Percentiles rank a stretch among this genome's conserved stretches.
These are phyloP conservation scores for Candida sp. DNA, from an alignment of 1,139 yeast species.

Conservation along the genomic window DNA sequence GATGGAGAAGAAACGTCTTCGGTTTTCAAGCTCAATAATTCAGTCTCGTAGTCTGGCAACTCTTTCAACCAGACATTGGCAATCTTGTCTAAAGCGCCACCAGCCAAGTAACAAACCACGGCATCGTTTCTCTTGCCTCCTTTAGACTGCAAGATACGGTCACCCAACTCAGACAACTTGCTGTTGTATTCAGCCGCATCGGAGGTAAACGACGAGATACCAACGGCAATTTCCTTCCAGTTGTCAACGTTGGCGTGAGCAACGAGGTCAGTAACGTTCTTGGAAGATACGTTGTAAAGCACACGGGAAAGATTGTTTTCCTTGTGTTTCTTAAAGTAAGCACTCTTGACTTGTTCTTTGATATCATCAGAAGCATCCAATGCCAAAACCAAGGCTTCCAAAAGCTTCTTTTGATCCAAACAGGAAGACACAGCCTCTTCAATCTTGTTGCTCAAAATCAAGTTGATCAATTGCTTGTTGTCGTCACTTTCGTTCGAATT, in stretches of 20 bases:
- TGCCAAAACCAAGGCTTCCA: conserved; percentile 86
- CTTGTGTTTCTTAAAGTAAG: conserved; percentile 67
- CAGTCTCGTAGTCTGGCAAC: conserved; percentile 59
- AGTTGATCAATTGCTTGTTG: conserved; percentile 53
- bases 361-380: conserved; percentile 67
- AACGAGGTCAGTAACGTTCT: conserved; percentile 73
- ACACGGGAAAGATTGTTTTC: conserved; percentile 71
- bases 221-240: conserved; percentile 85
- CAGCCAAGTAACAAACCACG: conserved; percentile 77
- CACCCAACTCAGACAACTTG: conserved; percentile 74
- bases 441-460: conserved; percentile 66
- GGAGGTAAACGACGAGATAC: conserved; percentile 62
- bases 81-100: conserved; percentile 79
- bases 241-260: conserved; percentile 74
- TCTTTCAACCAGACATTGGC: conserved; percentile 87
- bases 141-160: conserved; percentile 48
- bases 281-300: conserved; percentile 65
- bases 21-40: conserved; percentile 45
- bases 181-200: conserved; percentile 52
- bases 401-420: conserved; percentile 62
- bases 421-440: conserved; percentile 73
- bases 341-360: conserved; percentile 70
- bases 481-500: conserved; percentile 21
- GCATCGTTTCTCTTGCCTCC: conserved; percentile 65
- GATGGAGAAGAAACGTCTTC: conserved; percentile 60